Percentiles rank a stretch among this genome's conserved stretches.
Conservation (phyloP, 106 monocot species). For the Dendrobium huoshanense region DNA sequence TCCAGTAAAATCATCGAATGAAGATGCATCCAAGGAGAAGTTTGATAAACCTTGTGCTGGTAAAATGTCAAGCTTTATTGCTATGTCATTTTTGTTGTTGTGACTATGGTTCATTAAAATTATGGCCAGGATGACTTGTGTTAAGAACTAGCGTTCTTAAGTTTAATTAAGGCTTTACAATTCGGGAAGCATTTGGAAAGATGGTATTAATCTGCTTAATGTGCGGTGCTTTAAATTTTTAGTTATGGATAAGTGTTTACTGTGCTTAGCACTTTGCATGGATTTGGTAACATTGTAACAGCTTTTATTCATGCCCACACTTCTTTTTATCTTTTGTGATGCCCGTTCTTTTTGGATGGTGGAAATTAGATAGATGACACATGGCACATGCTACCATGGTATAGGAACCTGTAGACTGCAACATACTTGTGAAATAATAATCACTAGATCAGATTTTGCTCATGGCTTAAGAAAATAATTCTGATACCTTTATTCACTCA, state of each 20-base stretch:
- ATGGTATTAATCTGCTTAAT: background rate
- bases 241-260: background rate
- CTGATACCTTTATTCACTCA: background rate
- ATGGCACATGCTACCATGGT: background rate
- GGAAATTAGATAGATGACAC: background rate
- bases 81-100: background rate
- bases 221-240: background rate
- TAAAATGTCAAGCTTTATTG: slow-evolving; percentile 24
- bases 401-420: background rate
- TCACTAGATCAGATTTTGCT: background rate
- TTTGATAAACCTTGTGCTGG: slow-evolving; percentile 21
- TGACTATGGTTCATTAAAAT: background rate
- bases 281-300: background rate
- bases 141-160: background rate
- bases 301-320: background rate
- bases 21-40: slow-evolving; percentile 26
- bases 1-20: slow-evolving; percentile 55
- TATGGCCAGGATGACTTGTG: background rate
- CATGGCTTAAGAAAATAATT: background rate
- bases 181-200: background rate
- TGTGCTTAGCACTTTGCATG: background rate
- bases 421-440: background rate
- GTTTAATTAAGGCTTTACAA: background rate
- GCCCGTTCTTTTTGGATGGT: background rate
- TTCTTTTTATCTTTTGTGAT: background rate